Percentiles rank a stretch among this genome's conserved stretches.
Evolutionary conservation across 2,329 filamentous ascomycete genomes (phyloP).

Genomic region (Diaporthe helianthi): DNA sequence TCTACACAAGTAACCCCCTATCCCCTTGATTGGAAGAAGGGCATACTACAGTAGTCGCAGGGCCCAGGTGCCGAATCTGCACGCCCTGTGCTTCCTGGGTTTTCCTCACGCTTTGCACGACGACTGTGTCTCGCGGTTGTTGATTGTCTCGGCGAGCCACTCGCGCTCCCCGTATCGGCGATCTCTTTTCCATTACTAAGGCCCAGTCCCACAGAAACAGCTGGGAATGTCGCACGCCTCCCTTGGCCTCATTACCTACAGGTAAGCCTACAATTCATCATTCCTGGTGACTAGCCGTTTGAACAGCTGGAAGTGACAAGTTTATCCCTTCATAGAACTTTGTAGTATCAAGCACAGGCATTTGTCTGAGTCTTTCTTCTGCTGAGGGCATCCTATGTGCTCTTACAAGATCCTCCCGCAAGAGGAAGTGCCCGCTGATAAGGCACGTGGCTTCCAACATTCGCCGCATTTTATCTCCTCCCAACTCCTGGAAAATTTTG

Average conservation of each 20-base stretch:
- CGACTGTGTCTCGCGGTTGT: conserved; percentile 31
- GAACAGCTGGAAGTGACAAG: no score
- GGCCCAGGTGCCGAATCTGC: conserved; percentile 38
- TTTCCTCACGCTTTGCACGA: conserved; percentile 25
- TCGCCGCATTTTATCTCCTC: neutral
- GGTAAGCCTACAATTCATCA: no score
- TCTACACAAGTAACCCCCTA: neutral
- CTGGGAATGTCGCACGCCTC: neutral
- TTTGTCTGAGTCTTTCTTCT: neutral
- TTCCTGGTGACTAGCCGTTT: no score
- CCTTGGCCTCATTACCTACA: neutral
- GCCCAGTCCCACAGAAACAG: neutral
- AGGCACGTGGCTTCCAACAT: neutral
- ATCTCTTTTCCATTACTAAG: neutral
- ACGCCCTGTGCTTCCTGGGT: conserved; percentile 26
- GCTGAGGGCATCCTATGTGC: no score
- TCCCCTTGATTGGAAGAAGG: neutral
- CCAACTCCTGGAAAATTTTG: neutral
- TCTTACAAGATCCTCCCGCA: neutral
- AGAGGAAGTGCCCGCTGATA: neutral
- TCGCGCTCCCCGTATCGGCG: conserved; percentile 29
- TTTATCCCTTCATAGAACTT: neutral
- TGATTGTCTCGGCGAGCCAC: conserved; percentile 37
- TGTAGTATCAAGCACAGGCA: neutral
- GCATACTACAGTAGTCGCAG: conserved; percentile 35